Percentiles rank a stretch among this genome's conserved stretches.
phyloP scores from a whole-genome alignment of 352 stramenopile genomes.

The Phytopythium sindhum region DNA sequence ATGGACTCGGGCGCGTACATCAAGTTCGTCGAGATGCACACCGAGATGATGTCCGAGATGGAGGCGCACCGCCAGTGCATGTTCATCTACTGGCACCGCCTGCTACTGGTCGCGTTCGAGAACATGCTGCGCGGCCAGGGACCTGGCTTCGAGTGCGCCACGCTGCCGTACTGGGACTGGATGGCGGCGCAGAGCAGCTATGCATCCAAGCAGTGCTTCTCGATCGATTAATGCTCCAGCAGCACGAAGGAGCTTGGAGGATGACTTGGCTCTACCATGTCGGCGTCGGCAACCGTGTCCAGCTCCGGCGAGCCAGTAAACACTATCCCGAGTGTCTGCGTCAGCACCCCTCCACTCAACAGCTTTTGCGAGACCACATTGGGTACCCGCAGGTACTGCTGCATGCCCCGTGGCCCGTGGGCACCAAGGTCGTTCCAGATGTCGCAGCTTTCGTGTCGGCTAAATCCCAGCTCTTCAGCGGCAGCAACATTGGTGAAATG shows the following conservation, averaged over 20 bases:
- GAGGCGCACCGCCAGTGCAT: slow-evolving; percentile 62
- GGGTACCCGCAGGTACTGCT: slow-evolving; percentile 27
- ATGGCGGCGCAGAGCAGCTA: slow-evolving; percentile 43
- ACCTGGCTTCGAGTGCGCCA: slow-evolving; percentile 55
- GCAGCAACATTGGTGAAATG: slow-evolving; percentile 51
- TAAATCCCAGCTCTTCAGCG: slow-evolving; percentile 51
- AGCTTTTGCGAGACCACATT: slow-evolving; percentile 50
- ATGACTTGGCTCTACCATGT: no score
- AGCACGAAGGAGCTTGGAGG: slow-evolving; percentile 42
- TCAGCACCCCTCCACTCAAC: slow-evolving; percentile 28
- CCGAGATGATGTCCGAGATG: slow-evolving; percentile 46
- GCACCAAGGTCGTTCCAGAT: no score
- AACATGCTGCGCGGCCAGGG: slow-evolving; percentile 78
- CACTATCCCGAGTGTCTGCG: slow-evolving; percentile 42
- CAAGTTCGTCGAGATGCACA: slow-evolving; percentile 65
- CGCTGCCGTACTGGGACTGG: slow-evolving; percentile 81
- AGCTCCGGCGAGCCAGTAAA: no score
- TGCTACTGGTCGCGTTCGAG: slow-evolving; percentile 65
- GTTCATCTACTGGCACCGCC: slow-evolving; percentile 82
- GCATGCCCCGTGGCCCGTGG: slow-evolving; percentile 54
- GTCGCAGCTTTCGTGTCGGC: no score
- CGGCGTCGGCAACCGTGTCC: no score
- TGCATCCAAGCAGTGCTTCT: slow-evolving; percentile 33
- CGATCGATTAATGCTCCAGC: slow-evolving; percentile 40
- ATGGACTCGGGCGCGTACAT: slow-evolving; percentile 58